A percentile compares a stretch with the other conserved stretches of the same genome.
These are phyloP conservation scores for Hymenoscyphus fraxineus DNA, from an alignment of 2,329 filamentous ascomycete species.

Conservation along the genomic window DNA sequence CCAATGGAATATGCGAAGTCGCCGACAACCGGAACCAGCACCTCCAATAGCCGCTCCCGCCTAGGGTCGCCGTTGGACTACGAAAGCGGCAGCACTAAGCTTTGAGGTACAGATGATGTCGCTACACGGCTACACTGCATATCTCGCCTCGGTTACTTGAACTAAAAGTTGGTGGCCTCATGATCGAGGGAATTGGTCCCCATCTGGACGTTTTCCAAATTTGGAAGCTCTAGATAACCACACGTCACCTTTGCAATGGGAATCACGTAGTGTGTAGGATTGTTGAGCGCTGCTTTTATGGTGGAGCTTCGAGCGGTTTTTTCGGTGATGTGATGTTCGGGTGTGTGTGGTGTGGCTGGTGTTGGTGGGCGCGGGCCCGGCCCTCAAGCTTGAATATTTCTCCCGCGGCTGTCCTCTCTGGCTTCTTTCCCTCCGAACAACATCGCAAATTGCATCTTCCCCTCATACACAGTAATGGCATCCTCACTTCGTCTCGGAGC, in stretches of 20 bases:
- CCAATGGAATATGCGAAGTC: too few relatives aligned
- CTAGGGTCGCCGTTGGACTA: too few relatives aligned
- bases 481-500: conserved; percentile 77
- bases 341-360: too few relatives aligned
- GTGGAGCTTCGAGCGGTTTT: neutral
- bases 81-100: too few relatives aligned
- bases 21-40: too few relatives aligned
- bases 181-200: neutral
- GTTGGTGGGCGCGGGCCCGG: neutral
- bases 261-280: neutral
- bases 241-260: neutral
- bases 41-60: too few relatives aligned
- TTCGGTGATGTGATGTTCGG: neutral
- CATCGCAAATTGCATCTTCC: conserved; percentile 32
- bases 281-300: neutral
- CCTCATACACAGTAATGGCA: conserved; percentile 62
- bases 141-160: too few relatives aligned
- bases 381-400: neutral
- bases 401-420: neutral
- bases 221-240: neutral
- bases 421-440: conserved; percentile 22
- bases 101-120: too few relatives aligned
- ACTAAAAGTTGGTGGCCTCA: neutral
- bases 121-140: too few relatives aligned
- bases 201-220: neutral